phyloP scores from a whole-genome alignment of 306 rosid genomes.

The Rubus parviflorus region DNA sequence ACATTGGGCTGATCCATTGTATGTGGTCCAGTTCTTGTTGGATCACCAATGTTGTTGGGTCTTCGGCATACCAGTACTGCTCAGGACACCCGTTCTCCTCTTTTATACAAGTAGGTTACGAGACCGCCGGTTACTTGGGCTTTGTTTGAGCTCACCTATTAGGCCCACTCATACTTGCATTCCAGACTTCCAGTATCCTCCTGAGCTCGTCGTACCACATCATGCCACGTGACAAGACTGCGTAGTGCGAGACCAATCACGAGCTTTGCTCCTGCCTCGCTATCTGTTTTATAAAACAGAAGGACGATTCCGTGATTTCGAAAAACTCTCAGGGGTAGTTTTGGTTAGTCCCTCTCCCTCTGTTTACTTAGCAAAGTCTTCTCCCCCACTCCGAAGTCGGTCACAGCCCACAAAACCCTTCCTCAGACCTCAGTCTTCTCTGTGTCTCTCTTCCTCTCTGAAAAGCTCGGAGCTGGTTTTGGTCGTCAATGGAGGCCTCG shows the following conservation, averaged over 20 bases:
- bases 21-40: not conserved
- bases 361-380: slow-evolving; percentile 17
- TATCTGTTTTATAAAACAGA: accelerated
- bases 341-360: not conserved
- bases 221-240: slow-evolving; percentile 19
- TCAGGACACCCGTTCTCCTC: too few relatives aligned
- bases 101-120: too few relatives aligned
- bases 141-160: too few relatives aligned
- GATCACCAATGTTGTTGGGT: not conserved
- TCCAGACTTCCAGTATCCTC: not conserved
- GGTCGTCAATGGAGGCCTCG: slow-evolving; percentile 94
- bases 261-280: not conserved
- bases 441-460: slow-evolving; percentile 20
- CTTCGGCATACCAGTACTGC: not conserved
- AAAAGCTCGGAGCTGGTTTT: slow-evolving; percentile 36
- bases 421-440: slow-evolving; percentile 22
- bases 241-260: slow-evolving; percentile 19
- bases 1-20: not conserved
- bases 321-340: not conserved
- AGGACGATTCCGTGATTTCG: slow-evolving; percentile 9
- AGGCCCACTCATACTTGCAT: not conserved
- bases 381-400: slow-evolving; percentile 13
- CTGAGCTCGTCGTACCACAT: not conserved
- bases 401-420: slow-evolving; percentile 31
- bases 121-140: not conserved